phyloP scores from a whole-genome alignment of 331 rosid genomes.

The Malus hybrid region DNA sequence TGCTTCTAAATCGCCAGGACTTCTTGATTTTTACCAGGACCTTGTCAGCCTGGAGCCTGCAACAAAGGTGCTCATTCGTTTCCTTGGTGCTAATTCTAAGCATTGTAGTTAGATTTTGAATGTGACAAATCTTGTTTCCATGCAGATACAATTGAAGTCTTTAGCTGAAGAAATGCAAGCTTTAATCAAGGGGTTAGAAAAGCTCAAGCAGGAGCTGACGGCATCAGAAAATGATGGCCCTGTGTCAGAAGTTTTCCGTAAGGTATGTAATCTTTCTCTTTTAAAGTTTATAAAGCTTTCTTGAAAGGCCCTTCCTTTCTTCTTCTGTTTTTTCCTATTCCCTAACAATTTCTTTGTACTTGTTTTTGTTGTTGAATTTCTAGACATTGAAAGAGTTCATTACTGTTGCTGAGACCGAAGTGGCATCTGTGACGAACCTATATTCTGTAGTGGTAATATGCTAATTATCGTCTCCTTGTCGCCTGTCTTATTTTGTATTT shows the following conservation, averaged over 20 bases:
- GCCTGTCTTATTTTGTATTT: constrained; percentile 3
- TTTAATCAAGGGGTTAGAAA: constrained; percentile 85
- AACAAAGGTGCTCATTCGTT: constrained; percentile 54
- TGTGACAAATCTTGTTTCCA: constrained; percentile 12
- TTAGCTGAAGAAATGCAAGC: constrained; percentile 99
- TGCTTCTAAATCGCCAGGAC: constrained; percentile 72
- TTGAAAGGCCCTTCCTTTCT: background rate
- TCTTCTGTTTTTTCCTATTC: background rate
- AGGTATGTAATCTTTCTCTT: constrained; percentile 43
- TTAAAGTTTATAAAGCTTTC: background rate
- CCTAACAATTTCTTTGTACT: constrained; percentile 5
- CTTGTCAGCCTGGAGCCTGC: constrained; percentile 79
- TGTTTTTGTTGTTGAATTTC: constrained; percentile 14
- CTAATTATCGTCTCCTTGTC: constrained; percentile 13
- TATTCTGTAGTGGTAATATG: constrained; percentile 78
- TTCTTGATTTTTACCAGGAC: constrained; percentile 81
- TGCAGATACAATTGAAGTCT: constrained; percentile 97
- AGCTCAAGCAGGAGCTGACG: constrained; percentile 80
- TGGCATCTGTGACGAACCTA: constrained; percentile 59
- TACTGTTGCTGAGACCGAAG: constrained; percentile 68
- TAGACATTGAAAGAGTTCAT: constrained; percentile 82
- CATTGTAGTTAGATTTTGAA: background rate
- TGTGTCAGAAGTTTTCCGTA: constrained; percentile 69
- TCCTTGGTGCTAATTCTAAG: background rate
- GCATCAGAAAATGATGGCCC: constrained; percentile 93